phyloP scores from a whole-genome alignment of 2,329 filamentous ascomycete genomes.

The Trichoderma lentiforme region DNA sequence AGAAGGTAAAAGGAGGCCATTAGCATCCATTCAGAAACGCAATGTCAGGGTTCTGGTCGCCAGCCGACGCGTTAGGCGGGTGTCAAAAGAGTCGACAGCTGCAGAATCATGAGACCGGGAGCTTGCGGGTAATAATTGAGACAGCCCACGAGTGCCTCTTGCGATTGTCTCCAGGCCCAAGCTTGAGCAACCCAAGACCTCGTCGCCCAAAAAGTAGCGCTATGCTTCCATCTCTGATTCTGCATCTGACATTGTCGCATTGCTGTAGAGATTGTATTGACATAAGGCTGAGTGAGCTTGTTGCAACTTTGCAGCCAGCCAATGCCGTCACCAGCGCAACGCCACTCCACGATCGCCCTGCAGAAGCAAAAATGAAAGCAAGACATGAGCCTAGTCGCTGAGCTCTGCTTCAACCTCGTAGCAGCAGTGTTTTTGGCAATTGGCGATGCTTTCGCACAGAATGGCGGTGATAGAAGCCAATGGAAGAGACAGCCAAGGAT shows the following conservation, averaged over 20 bases:
- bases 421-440: background rate
- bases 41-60: conserved; percentile 2
- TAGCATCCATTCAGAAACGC: conserved; percentile 15
- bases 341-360: background rate
- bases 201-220: background rate
- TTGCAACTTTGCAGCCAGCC: background rate
- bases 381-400: background rate
- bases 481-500: background rate
- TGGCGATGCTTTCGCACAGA: background rate
- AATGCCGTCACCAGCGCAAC: background rate
- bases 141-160: background rate
- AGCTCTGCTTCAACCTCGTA: background rate
- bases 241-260: background rate
- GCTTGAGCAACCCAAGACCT: background rate
- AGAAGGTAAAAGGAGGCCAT: conserved; percentile 6
- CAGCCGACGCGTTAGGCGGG: conserved; percentile 1
- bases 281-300: background rate
- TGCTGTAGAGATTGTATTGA: background rate
- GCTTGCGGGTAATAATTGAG: background rate
- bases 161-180: background rate
- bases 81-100: background rate
- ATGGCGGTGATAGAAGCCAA: background rate
- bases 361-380: background rate
- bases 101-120: background rate
- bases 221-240: background rate